Percentiles rank a stretch among this genome's conserved stretches.
Conservation (phyloP, 345 rosid genomes). For the Eutrema japonicum region DNA sequence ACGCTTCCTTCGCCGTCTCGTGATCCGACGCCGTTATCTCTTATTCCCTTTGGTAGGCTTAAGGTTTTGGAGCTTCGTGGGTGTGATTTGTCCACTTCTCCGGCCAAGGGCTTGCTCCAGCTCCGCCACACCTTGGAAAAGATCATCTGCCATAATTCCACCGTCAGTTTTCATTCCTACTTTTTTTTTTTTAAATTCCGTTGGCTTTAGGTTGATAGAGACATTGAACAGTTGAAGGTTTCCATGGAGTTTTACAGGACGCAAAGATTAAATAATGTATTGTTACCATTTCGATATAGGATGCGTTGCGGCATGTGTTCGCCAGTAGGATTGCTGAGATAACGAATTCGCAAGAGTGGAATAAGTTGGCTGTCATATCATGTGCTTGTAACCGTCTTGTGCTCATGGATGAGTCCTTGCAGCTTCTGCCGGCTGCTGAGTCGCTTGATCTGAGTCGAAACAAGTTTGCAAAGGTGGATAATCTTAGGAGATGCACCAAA, state of each 20-base stretch:
- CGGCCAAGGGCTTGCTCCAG: conserved; percentile 88
- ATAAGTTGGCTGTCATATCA: conserved; percentile 75
- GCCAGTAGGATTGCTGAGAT: conserved; percentile 91
- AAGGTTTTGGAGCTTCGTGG: conserved; percentile 85
- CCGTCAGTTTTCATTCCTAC: conserved; percentile 56
- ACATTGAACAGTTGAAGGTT: background rate
- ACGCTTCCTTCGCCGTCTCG: conserved; percentile 69
- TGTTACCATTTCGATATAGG: conserved; percentile 49
- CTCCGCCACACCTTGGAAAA: conserved; percentile 85
- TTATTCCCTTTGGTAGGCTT: conserved; percentile 79
- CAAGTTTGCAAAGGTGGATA: conserved; percentile 86
- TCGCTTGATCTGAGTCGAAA: conserved; percentile 94
- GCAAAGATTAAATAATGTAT: background rate
- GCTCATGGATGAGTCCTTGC: conserved; percentile 96
- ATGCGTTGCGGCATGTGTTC: conserved; percentile 90
- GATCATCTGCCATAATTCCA: conserved; percentile 89
- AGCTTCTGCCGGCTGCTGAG: conserved; percentile 93
- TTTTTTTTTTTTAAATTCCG: too few species aligned
- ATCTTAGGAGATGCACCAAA: conserved; percentile 74
- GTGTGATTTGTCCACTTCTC: conserved; percentile 90
- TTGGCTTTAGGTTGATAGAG: background rate
- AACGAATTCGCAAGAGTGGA: conserved; percentile 84
- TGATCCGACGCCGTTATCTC: conserved; percentile 86
- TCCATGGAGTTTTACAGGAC: background rate
- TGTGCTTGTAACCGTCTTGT: conserved; percentile 83